Evolutionary conservation across 768 basidiomycete species (phyloP).

Genomic region (Boletus subparvulus): DNA sequence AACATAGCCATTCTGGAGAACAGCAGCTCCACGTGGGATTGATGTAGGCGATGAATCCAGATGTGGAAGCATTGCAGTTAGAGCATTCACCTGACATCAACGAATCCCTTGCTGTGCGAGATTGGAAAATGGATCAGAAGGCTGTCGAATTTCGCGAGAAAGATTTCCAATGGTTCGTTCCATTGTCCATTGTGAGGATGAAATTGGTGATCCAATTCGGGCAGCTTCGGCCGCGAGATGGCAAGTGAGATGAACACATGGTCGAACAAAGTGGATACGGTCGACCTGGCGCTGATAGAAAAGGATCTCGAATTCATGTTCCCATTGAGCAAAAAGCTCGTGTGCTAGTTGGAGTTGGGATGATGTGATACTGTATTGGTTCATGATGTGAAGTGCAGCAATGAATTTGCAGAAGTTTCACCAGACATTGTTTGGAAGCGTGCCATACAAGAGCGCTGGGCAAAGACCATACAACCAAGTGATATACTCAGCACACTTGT

Average conservation of each 20-base stretch:
- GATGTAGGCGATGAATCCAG: too few species aligned
- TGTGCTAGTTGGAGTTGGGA: background rate
- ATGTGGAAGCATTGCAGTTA: background rate
- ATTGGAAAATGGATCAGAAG: background rate
- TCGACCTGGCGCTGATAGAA: background rate
- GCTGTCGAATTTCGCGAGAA: background rate
- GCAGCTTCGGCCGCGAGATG: background rate
- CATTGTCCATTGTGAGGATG: constrained; percentile 3
- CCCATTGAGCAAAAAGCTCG: background rate
- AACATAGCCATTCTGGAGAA: too few species aligned
- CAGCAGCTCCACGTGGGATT: too few species aligned
- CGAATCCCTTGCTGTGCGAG: background rate
- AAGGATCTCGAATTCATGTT: background rate
- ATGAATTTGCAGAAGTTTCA: constrained; percentile 6
- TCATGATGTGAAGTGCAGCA: background rate
- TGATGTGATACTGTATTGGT: background rate
- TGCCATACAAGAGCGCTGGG: background rate
- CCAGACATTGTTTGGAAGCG: background rate
- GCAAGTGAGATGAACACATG: background rate
- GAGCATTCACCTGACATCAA: background rate
- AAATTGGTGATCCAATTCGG: background rate
- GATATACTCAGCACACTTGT: background rate
- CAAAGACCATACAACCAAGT: background rate
- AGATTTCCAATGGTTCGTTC: background rate
- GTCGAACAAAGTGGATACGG: background rate